A percentile compares a stretch with the other conserved stretches of the same genome.
These are phyloP conservation scores for Cudoniella acicularis DNA, from an alignment of 495 filamentous ascomycete genomes.

Conservation along the genomic window DNA sequence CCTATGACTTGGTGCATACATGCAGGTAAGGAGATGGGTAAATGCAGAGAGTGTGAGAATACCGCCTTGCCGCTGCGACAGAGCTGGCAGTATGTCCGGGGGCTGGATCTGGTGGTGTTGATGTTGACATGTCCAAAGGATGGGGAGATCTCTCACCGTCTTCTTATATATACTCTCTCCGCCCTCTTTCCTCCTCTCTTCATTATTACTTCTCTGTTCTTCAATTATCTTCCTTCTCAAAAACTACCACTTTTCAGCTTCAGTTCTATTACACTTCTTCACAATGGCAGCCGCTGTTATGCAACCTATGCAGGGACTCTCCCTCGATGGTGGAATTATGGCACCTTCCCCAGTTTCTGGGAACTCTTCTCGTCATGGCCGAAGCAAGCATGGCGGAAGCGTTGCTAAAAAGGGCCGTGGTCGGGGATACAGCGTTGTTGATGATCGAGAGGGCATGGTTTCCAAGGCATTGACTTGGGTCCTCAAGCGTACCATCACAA, in stretches of 20 bases:
- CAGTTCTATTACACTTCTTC: constrained; percentile 2
- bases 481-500: constrained; percentile 36
- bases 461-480: constrained; percentile 41
- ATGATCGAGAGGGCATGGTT: constrained; percentile 37
- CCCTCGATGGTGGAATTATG: constrained; percentile 36
- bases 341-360: constrained; percentile 39
- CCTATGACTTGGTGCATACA: constrained; percentile 22
- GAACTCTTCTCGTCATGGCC: constrained; percentile 39
- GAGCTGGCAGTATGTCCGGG: neutral
- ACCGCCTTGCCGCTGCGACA: constrained; percentile 8
- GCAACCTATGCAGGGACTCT: constrained; percentile 20
- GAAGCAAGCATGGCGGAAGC: constrained; percentile 38
- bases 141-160: neutral
- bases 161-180: neutral
- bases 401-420: constrained; percentile 32
- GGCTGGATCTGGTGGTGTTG: neutral
- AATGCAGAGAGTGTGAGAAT: neutral
- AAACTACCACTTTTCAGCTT: too few species aligned
- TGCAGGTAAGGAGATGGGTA: constrained; percentile 16
- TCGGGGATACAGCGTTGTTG: constrained; percentile 38
- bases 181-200: neutral
- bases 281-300: constrained; percentile 28
- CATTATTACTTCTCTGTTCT: constrained; percentile 3
- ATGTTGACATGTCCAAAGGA: neutral
- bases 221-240: constrained; percentile 5